phyloP scores from a whole-genome alignment of 768 basidiomycete species.

The Naematelia encephala region DNA sequence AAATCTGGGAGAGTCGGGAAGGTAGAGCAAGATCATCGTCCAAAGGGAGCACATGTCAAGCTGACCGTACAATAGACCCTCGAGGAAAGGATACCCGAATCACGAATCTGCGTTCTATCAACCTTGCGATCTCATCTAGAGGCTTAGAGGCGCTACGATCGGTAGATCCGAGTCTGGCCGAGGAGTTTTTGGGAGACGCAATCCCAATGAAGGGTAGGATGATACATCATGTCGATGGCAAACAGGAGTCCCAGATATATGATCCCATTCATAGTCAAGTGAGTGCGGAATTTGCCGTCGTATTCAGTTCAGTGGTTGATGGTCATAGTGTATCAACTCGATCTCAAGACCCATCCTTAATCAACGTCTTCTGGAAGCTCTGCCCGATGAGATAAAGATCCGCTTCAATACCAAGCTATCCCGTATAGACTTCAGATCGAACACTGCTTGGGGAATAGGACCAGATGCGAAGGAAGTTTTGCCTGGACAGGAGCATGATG shows the following conservation, averaged over 20 bases:
- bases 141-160: constrained; percentile 83
- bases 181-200: constrained; percentile 68
- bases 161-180: constrained; percentile 62
- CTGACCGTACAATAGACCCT: no score
- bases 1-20: constrained; percentile 48
- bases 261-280: constrained; percentile 80
- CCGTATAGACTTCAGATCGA: constrained; percentile 66
- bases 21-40: no score
- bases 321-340: constrained; percentile 83
- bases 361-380: constrained; percentile 74
- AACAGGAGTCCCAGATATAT: constrained; percentile 76
- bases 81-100: constrained; percentile 30
- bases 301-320: constrained; percentile 58
- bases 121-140: constrained; percentile 89
- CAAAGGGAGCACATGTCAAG: background rate
- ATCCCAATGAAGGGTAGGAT: constrained; percentile 95
- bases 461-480: constrained; percentile 1
- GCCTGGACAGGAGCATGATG: constrained; percentile 37
- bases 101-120: constrained; percentile 69
- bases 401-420: constrained; percentile 79
- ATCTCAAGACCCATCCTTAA: constrained; percentile 86
- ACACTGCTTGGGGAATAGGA: background rate
- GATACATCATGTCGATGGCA: constrained; percentile 77
- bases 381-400: constrained; percentile 62
- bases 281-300: constrained; percentile 42